Conservation (phyloP, 1,284 basidiomycete species). For the Cerrena zonata region DNA sequence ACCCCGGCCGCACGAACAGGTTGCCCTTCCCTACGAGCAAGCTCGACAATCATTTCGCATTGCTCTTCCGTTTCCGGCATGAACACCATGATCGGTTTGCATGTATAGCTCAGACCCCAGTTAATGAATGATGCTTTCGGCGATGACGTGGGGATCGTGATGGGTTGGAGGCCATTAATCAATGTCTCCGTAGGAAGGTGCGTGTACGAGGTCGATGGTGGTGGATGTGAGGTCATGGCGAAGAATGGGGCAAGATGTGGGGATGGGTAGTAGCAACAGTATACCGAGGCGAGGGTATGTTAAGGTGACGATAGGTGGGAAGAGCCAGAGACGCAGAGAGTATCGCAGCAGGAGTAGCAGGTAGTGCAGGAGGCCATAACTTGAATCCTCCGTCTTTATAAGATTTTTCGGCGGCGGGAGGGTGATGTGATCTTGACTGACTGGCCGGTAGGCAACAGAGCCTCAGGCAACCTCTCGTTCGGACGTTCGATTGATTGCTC, state of each 20-base stretch:
- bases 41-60: constrained; percentile 76
- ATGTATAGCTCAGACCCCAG: constrained; percentile 67
- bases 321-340: not conserved
- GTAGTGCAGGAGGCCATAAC: constrained; percentile 14
- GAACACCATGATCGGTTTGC: constrained; percentile 66
- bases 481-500: constrained; percentile 32
- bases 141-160: constrained; percentile 43
- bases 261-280: too few species aligned
- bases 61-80: constrained; percentile 70
- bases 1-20: constrained; percentile 81
- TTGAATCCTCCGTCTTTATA: constrained; percentile 24
- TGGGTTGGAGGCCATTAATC: constrained; percentile 44
- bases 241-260: constrained; percentile 7
- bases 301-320: constrained; percentile 4
- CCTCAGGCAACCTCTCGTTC: too few species aligned
- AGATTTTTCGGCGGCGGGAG: constrained; percentile 24
- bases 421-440: constrained; percentile 19
- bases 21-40: constrained; percentile 70
- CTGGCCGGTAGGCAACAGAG: too few species aligned
- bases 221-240: constrained; percentile 9
- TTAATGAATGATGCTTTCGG: constrained; percentile 52
- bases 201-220: constrained; percentile 12
- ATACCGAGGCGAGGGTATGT: constrained; percentile 13
- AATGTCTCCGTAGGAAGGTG: constrained; percentile 39
- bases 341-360: constrained; percentile 5